These are phyloP conservation scores for Anisogramma anomala DNA, from an alignment of 2,329 filamentous ascomycete species.

Conservation along the genomic window DNA sequence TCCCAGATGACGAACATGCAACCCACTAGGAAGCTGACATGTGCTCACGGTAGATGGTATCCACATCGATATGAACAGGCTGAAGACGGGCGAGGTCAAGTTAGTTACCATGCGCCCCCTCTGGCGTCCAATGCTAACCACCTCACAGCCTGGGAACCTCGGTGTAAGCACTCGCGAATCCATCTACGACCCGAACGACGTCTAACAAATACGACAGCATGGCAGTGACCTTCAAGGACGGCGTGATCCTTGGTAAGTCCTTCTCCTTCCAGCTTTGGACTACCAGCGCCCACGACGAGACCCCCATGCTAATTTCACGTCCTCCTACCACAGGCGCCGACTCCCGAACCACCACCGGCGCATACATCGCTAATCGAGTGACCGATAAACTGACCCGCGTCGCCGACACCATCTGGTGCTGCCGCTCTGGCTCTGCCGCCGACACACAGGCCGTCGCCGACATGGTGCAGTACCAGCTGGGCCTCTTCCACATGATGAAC, in stretches of 20 bases:
- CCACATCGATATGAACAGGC: constrained; percentile 94
- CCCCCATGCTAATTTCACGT: neutral
- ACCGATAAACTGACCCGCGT: constrained; percentile 99
- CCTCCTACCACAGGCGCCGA: constrained; percentile 55
- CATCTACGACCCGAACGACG: constrained; percentile 6
- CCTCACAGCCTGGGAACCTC: constrained; percentile 76
- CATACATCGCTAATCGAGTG: constrained; percentile 98
- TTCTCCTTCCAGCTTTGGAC: neutral
- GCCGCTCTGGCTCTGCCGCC: constrained; percentile 90
- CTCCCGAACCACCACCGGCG: constrained; percentile 91
- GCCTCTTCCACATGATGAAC: constrained; percentile 83
- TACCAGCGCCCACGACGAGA: no score
- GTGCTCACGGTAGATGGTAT: constrained; percentile 66
- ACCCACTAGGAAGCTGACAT: constrained; percentile 13
- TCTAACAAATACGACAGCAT: constrained; percentile 49
- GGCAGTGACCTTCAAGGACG: constrained; percentile 98
- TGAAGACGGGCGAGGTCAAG: constrained; percentile 99
- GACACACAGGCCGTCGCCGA: constrained; percentile 97
- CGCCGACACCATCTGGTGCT: constrained; percentile 99
- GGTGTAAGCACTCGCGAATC: constrained; percentile 50
- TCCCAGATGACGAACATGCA: constrained; percentile 3
- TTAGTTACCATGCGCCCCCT: constrained; percentile 36
- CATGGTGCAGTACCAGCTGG: constrained; percentile 93
- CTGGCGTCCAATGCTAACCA: constrained; percentile 21
- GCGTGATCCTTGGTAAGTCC: constrained; percentile 71